Base-by-base conservation (phyloP, 257 asterid genomes). In the Ilex aquifolium region DNA sequence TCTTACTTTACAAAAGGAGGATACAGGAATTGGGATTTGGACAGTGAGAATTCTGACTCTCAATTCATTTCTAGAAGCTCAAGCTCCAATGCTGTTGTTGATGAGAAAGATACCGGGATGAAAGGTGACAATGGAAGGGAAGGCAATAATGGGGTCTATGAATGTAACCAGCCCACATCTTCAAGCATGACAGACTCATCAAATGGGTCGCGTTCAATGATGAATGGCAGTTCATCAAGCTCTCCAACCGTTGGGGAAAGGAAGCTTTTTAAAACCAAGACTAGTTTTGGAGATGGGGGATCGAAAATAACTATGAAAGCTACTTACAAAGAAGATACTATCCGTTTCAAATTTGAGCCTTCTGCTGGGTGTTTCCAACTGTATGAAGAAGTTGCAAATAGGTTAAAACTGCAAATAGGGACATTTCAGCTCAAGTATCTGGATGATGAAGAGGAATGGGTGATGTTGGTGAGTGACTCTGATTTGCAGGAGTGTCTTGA, bases 391-490 rank as follows among this genome's bases (percentile, higher is more conserved):
- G 79, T 88, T 65, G 91, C 88, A 3, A 82, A 65, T 76, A 83
- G 96, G 76, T 88, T 86, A 79, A 74, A 76, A 62, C 83, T 91
- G 31, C 85, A 69, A 53, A 61, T 57, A 1, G 98, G 90, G 48
- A 78, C 76, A 3, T 86, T 91, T 74, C 95, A 88, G 39, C 90
- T 92, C 77, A 83, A 87, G 77, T 87, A 92, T 77, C 73, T 86
- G 58, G 98, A 92, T 1, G 97, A 92, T 12, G 97, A 92, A 72
- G 82, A 80, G 77, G 98, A 92, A 83, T 89, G 97, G 98, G 95
- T 92, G 77, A 64, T 89, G 88, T 75, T 92, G 87, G 91, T 82
- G 77, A 88, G 67, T 59, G 97, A 88, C 44, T 82, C 86, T 0
- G 98, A 92, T 77, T 70, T 89, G 48, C 83, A 71, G n/a, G 98